A percentile compares a stretch with the other conserved stretches of the same genome.
phyloP scores from a whole-genome alignment of 352 stramenopile genomes.

The Phytophthora europaea region DNA sequence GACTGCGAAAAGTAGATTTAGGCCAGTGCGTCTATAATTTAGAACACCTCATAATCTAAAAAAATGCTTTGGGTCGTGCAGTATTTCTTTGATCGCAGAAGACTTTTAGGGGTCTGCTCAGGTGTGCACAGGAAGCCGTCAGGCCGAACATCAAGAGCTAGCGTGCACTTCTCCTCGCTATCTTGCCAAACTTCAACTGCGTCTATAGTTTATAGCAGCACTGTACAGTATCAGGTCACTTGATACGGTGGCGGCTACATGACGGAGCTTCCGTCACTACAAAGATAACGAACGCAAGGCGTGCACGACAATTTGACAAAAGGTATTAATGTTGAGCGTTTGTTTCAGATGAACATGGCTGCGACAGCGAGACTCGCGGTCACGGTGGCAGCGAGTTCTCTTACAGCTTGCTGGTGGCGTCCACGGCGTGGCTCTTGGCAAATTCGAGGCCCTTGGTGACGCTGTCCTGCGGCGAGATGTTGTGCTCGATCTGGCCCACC shows the following conservation, averaged over 20 bases:
- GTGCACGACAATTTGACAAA: slow-evolving; percentile 27
- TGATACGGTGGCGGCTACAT: slow-evolving; percentile 8
- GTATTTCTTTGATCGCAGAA: too few species aligned
- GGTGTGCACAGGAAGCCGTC: too few species aligned
- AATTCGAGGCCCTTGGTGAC: slow-evolving; percentile 84
- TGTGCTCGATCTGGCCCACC: slow-evolving; percentile 76
- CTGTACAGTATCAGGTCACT: background rate
- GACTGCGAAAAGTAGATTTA: too few species aligned
- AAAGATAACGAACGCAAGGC: background rate
- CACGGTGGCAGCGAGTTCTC: slow-evolving; percentile 6
- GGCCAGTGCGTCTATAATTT: too few species aligned
- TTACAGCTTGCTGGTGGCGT: slow-evolving; percentile 49
- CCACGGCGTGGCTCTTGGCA: slow-evolving; percentile 45
- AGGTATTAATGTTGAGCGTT: slow-evolving; percentile 23
- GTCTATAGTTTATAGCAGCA: too few species aligned
- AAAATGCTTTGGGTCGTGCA: too few species aligned
- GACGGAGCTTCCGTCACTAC: slow-evolving; percentile 26
- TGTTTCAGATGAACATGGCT: slow-evolving; percentile 30
- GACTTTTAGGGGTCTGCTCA: too few species aligned
- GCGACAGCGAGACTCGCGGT: slow-evolving; percentile 2
- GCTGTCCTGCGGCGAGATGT: slow-evolving; percentile 84
- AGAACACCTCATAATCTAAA: too few species aligned
- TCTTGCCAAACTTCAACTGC: too few species aligned
- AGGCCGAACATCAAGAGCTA: too few species aligned
- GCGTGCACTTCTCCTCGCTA: too few species aligned